Conservation (phyloP, 164 flowering plant species). For the Magnolia kwangsiensis region DNA sequence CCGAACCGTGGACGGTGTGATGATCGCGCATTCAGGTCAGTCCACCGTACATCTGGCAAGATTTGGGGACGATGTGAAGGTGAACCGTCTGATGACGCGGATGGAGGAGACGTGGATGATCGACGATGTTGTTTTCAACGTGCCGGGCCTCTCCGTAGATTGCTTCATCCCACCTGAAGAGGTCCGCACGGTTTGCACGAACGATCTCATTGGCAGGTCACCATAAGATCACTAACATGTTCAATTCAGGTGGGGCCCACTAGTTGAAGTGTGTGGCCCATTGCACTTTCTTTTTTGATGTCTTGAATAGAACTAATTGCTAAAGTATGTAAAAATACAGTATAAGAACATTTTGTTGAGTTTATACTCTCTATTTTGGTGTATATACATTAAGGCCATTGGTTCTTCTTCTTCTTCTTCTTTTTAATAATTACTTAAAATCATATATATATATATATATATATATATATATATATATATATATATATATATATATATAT, state of each 20-base stretch:
- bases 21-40: constrained; percentile 74
- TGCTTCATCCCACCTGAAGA: constrained; percentile 77
- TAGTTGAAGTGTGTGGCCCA: background rate
- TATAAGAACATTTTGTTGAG: background rate
- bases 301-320: background rate
- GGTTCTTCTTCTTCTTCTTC: too few relatives aligned
- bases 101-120: constrained; percentile 78
- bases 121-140: constrained; percentile 75
- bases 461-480: too few relatives aligned
- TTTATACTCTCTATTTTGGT: background rate
- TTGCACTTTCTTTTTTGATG: background rate
- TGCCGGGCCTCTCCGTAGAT: constrained; percentile 66
- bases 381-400: background rate
- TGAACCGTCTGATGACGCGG: constrained; percentile 47
- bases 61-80: constrained; percentile 62
- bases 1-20: constrained; percentile 57
- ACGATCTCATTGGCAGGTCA: constrained; percentile 35
- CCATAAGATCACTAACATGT: background rate
- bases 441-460: too few relatives aligned
- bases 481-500: too few relatives aligned
- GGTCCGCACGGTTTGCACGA: constrained; percentile 27
- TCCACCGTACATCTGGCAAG: constrained; percentile 55
- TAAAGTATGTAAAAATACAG: background rate
- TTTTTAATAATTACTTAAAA: too few relatives aligned
- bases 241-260: background rate